Evolutionary conservation across 495 filamentous ascomycete genomes (phyloP).

Genomic region (Pyrenopolyporus hunteri): DNA sequence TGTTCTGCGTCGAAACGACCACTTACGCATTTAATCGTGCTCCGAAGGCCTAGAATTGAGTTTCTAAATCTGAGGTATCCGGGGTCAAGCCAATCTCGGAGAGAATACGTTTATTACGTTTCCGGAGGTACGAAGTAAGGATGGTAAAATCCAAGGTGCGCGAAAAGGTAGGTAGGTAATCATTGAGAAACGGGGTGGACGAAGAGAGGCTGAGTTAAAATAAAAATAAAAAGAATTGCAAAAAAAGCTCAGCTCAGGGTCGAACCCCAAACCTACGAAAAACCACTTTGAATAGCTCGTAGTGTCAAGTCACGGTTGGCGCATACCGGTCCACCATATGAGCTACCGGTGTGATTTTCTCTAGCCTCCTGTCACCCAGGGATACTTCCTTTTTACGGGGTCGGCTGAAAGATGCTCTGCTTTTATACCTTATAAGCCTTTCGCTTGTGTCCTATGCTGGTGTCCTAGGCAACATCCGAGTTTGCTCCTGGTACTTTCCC

Average conservation of each 20-base stretch:
- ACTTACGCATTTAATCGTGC: too few relatives aligned
- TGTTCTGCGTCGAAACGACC: too few relatives aligned
- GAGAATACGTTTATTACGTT: too few relatives aligned
- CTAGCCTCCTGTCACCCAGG: constrained; percentile 15
- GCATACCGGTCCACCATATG: constrained; percentile 8
- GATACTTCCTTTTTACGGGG: constrained; percentile 5
- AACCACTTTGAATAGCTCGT: not conserved
- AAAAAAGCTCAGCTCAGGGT: not conserved
- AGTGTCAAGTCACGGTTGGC: constrained; percentile 9
- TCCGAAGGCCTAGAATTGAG: too few relatives aligned
- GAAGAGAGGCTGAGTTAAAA: not conserved
- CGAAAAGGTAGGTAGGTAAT: not conserved
- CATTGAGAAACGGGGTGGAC: not conserved
- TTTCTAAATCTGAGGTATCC: too few relatives aligned
- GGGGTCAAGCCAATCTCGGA: too few relatives aligned
- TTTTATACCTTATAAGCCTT: not conserved
- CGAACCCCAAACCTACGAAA: constrained; percentile 2
- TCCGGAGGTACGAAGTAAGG: too few relatives aligned
- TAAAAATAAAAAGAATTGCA: not conserved
- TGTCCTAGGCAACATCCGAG: not conserved
- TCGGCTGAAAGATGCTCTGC: not conserved
- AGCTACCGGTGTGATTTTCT: not conserved
- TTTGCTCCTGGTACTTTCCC: too few relatives aligned
- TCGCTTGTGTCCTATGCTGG: not conserved
- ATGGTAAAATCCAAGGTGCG: too few relatives aligned